A percentile compares a stretch with the other conserved stretches of the same genome.
phyloP scores from a whole-genome alignment of 75 land plant species.

The Chamaecyparis obtusa region DNA sequence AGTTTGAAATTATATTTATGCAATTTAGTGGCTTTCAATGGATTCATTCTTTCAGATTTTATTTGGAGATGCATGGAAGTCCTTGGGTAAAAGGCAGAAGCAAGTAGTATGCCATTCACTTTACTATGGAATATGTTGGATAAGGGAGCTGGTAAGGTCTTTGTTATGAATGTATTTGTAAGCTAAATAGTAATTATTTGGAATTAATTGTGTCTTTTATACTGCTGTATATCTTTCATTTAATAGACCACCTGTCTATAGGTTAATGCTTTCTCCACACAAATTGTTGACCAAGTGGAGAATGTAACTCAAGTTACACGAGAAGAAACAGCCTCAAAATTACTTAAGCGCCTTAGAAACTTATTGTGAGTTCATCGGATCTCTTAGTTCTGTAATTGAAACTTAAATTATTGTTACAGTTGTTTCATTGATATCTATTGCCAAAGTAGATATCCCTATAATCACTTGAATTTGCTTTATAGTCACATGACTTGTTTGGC shows the following conservation, averaged over 20 bases:
- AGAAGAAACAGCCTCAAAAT: slow-evolving; percentile 64
- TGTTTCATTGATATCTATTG: neutral
- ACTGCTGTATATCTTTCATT: neutral
- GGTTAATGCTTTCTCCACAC: slow-evolving; percentile 87
- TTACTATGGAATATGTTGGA: slow-evolving; percentile 82
- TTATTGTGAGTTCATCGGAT: slow-evolving; percentile 50
- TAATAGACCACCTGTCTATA: slow-evolving; percentile 20
- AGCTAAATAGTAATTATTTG: neutral
- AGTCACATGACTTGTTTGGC: neutral
- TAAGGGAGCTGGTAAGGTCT: slow-evolving; percentile 77
- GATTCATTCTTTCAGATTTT: slow-evolving; percentile 43
- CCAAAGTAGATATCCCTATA: neutral
- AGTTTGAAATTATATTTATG: neutral
- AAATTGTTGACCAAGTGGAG: slow-evolving; percentile 47
- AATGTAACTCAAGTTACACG: slow-evolving; percentile 50
- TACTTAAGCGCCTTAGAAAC: slow-evolving; percentile 79
- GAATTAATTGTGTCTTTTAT: slow-evolving; percentile 4
- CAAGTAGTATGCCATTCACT: slow-evolving; percentile 57
- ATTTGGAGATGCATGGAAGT: slow-evolving; percentile 41
- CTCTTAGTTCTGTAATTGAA: neutral
- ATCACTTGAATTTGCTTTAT: neutral
- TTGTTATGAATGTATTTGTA: neutral
- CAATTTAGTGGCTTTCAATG: neutral
- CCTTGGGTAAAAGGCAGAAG: slow-evolving; percentile 55
- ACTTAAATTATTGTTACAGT: neutral